These are phyloP conservation scores for Cladosporium sphaerospermum DNA, from an alignment of 2,329 filamentous ascomycete genomes.

Conservation along the genomic window DNA sequence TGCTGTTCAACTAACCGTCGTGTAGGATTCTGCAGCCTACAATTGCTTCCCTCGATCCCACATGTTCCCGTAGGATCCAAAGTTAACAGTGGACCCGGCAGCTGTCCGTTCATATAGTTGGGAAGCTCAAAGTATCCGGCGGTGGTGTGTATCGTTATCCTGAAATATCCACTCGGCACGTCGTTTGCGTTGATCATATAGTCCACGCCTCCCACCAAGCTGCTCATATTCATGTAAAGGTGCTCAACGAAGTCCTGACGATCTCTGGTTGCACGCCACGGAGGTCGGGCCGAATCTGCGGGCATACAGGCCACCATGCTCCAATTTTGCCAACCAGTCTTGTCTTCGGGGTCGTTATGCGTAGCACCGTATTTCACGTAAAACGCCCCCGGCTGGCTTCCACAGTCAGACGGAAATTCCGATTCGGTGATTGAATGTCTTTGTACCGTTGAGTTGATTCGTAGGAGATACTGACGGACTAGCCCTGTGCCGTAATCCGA, in stretches of 20 bases:
- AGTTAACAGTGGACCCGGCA: slow-evolving; percentile 14
- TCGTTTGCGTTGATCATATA: background rate
- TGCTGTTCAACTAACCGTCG: background rate
- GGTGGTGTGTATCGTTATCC: slow-evolving; percentile 26
- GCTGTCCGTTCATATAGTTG: slow-evolving; percentile 24
- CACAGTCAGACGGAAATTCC: background rate
- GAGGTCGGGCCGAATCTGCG: slow-evolving; percentile 16
- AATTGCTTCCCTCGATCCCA: background rate
- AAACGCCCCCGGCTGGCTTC: background rate
- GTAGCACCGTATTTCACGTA: background rate
- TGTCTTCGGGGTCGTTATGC: background rate
- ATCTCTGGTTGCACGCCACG: slow-evolving; percentile 23
- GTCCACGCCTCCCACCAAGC: background rate
- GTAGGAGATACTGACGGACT: background rate
- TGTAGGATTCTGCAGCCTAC: background rate
- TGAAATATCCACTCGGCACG: slow-evolving; percentile 13
- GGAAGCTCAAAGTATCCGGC: slow-evolving; percentile 31
- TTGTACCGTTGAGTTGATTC: background rate
- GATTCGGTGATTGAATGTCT: background rate
- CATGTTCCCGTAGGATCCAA: background rate
- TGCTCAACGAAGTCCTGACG: slow-evolving; percentile 29
- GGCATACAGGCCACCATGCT: slow-evolving; percentile 27
- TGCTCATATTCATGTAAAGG: slow-evolving; percentile 23
- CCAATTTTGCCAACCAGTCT: too few species aligned
- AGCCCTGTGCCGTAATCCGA: background rate